Percentiles rank a stretch among this genome's conserved stretches.
phyloP scores from a whole-genome alignment of 1,284 basidiomycete genomes.

The Ceratobasidium sp. region DNA sequence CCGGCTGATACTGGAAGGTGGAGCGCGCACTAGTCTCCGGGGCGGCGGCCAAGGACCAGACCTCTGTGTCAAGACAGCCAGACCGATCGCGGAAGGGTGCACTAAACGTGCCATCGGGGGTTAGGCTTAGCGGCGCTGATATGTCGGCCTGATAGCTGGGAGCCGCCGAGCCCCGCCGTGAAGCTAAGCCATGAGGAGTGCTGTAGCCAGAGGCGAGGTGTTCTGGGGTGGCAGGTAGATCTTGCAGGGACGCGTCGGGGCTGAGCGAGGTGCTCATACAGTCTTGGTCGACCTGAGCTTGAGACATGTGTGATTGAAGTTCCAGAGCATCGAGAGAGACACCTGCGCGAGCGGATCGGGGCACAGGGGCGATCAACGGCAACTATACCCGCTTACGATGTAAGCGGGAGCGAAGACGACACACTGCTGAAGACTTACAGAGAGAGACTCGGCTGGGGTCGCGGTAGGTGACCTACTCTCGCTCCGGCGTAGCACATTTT shows the following conservation, averaged over 20 bases:
- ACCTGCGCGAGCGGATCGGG: slow-evolving; percentile 25
- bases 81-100: slow-evolving; percentile 6
- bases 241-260: slow-evolving; percentile 7
- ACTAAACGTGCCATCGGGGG: slow-evolving; percentile 1
- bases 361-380: slow-evolving; percentile 28
- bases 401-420: too few relatives aligned
- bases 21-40: not conserved
- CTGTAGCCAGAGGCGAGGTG: slow-evolving; percentile 25
- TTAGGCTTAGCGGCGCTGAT: not conserved
- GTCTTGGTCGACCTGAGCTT: not conserved
- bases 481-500: not conserved
- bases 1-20: slow-evolving; percentile 5
- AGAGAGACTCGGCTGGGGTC: not conserved
- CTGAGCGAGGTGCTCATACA: slow-evolving; percentile 3
- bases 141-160: slow-evolving; percentile 6
- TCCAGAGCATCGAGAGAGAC: slow-evolving; percentile 23
- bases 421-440: too few relatives aligned
- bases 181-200: slow-evolving; percentile 11
- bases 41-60: slow-evolving; percentile 22
- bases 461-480: not conserved
- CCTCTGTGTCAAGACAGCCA: slow-evolving; percentile 23
- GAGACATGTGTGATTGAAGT: slow-evolving; percentile 21
- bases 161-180: slow-evolving; percentile 9
- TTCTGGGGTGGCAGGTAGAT: slow-evolving; percentile 19
- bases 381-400: too few relatives aligned